Evolutionary conservation across 805 yeast genomes (phyloP).

Genomic region (Zygoascus bituminiphila): DNA sequence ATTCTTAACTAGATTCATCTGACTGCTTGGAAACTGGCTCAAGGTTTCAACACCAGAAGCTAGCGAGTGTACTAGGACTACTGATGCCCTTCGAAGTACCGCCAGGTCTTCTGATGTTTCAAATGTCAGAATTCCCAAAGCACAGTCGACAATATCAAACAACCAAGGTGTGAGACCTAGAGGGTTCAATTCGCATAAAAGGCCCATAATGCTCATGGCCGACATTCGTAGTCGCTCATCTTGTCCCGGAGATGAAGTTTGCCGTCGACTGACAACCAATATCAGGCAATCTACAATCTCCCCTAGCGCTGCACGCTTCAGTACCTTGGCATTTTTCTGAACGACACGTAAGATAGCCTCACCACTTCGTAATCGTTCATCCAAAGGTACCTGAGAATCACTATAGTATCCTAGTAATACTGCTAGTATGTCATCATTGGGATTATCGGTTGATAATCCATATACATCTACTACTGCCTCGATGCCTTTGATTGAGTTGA

Average conservation of each 20-base stretch:
- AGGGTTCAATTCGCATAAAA: slow-evolving; percentile 52
- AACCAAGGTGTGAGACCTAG: slow-evolving; percentile 42
- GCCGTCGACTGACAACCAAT: slow-evolving; percentile 13
- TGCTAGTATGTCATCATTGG: slow-evolving; percentile 29
- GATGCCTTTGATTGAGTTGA: slow-evolving; percentile 76
- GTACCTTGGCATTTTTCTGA: slow-evolving; percentile 39
- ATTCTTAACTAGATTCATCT: slow-evolving; percentile 16
- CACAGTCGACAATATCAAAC: slow-evolving; percentile 60
- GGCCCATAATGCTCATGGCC: slow-evolving; percentile 77
- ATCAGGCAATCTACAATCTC: slow-evolving; percentile 40
- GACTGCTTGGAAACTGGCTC: slow-evolving; percentile 24
- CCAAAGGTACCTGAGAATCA: slow-evolving; percentile 35
- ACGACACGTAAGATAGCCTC: slow-evolving; percentile 66
- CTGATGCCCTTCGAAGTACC: slow-evolving; percentile 65
- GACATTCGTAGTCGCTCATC: slow-evolving; percentile 75
- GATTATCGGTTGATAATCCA: slow-evolving; percentile 14
- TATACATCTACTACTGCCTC: slow-evolving; percentile 47
- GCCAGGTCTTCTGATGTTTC: slow-evolving; percentile 41
- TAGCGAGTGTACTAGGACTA: slow-evolving; percentile 45
- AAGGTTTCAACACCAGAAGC: slow-evolving; percentile 23
- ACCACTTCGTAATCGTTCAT: slow-evolving; percentile 70
- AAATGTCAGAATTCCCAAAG: slow-evolving; percentile 62
- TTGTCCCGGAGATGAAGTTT: background rate
- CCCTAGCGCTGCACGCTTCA: slow-evolving; percentile 38
- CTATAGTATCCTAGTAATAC: slow-evolving; percentile 32